phyloP scores from a whole-genome alignment of 2,329 filamentous ascomycete species.

The Aspergillus novoparasiticus region DNA sequence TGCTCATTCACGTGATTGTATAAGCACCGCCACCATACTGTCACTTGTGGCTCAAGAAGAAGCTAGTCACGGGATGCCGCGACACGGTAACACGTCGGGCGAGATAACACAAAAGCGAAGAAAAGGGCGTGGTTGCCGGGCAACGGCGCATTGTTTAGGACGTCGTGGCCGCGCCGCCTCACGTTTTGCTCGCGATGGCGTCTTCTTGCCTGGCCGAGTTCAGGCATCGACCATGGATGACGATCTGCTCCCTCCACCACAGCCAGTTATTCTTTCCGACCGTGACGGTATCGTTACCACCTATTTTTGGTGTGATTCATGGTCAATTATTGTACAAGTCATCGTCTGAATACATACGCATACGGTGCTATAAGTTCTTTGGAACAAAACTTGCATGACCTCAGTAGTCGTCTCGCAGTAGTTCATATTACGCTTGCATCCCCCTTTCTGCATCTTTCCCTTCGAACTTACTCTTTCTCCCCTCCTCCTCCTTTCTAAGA shows the following conservation, averaged over 20 bases:
- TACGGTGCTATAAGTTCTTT: neutral
- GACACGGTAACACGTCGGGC: slow-evolving; percentile 17
- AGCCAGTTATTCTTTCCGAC: slow-evolving; percentile 8
- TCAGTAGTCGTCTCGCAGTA: neutral
- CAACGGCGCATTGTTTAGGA: slow-evolving; percentile 29
- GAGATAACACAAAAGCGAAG: slow-evolving; percentile 7
- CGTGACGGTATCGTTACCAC: slow-evolving; percentile 24
- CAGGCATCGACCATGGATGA: slow-evolving; percentile 18
- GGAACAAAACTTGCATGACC: neutral
- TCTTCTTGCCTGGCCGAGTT: slow-evolving; percentile 19
- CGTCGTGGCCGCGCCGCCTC: slow-evolving; percentile 20
- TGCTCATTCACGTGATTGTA: slow-evolving; percentile 14
- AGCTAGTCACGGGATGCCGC: slow-evolving; percentile 21
- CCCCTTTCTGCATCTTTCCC: slow-evolving; percentile 20
- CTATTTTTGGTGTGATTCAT: neutral
- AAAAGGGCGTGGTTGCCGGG: slow-evolving; percentile 53
- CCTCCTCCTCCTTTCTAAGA: slow-evolving; percentile 8
- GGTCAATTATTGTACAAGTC: neutral
- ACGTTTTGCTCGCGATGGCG: slow-evolving; percentile 22
- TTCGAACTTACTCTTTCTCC: slow-evolving; percentile 14
- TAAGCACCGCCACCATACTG: slow-evolving; percentile 18
- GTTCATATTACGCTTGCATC: slow-evolving; percentile 4
- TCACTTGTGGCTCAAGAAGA: neutral
- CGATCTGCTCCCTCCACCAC: slow-evolving; percentile 15
- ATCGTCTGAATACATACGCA: neutral